phyloP scores from a whole-genome alignment of 257 asterid species.

The Echites panduratus region DNA sequence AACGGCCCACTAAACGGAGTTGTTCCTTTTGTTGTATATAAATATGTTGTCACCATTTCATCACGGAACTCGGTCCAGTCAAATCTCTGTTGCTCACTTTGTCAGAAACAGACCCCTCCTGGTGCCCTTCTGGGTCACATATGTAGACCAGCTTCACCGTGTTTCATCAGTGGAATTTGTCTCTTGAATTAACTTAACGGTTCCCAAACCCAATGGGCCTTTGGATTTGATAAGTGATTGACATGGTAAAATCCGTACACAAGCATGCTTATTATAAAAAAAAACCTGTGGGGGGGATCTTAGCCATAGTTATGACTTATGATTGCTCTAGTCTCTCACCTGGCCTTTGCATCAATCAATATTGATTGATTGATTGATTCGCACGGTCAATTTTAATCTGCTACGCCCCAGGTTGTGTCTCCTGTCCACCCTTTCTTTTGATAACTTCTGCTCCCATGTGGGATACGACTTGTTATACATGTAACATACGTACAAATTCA shows the following conservation, averaged over 20 bases:
- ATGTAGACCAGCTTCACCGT: slow-evolving; percentile 5
- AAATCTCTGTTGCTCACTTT: neutral
- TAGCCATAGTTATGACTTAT: neutral
- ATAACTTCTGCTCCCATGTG: neutral
- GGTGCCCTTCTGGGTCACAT: neutral
- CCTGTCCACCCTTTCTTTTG: neutral
- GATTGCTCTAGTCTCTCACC: neutral
- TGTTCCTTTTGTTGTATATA: slow-evolving; percentile 19
- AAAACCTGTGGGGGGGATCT: neutral
- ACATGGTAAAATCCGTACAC: slow-evolving; percentile 14
- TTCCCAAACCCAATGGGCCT: slow-evolving; percentile 13
- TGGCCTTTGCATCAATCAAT: slow-evolving; percentile 7
- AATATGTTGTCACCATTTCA: slow-evolving; percentile 11
- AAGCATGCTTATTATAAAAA: neutral
- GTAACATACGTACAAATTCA: too few relatives aligned
- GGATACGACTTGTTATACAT: neutral
- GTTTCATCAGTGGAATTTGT: neutral
- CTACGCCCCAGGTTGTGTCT: neutral
- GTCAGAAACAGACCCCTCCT: slow-evolving; percentile 4
- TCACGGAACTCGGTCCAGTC: slow-evolving; percentile 13
- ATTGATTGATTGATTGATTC: slow-evolving; percentile 16
- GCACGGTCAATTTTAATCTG: slow-evolving; percentile 7
- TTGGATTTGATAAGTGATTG: slow-evolving; percentile 12
- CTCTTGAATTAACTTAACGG: slow-evolving; percentile 11
- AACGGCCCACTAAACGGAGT: slow-evolving; percentile 22